Percentiles rank a stretch among this genome's conserved stretches.
Conservation (phyloP, 2,329 filamentous ascomycete species). For the Fusarium brachygibbosum region DNA sequence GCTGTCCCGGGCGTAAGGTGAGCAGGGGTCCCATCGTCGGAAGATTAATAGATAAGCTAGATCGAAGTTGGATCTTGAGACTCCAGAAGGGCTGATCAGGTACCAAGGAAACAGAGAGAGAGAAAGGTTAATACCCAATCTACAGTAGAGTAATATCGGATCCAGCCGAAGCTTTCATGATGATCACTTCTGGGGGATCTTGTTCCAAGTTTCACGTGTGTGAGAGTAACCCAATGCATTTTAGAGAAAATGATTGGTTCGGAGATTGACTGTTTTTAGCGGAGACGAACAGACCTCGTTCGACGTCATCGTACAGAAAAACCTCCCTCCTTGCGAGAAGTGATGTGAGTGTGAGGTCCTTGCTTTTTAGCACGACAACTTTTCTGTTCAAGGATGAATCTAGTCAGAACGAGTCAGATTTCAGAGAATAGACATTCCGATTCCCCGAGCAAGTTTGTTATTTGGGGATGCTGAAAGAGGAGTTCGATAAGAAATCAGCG, state of each 20-base stretch:
- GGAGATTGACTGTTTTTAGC: conserved; percentile 5
- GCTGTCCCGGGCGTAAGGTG: conserved; percentile 1
- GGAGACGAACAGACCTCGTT: conserved; percentile 8
- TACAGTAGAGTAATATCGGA: conserved; percentile 13
- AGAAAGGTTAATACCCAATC: conserved; percentile 37
- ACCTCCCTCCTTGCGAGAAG: not conserved
- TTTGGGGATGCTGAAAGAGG: not conserved
- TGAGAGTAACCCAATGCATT: conserved; percentile 6
- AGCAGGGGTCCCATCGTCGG: conserved; percentile 17
- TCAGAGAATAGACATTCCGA: not conserved
- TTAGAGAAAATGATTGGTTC: conserved; percentile 28
- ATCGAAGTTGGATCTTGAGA: conserved; percentile 18
- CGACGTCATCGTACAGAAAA: conserved; percentile 47
- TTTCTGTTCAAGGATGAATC: conserved; percentile 20
- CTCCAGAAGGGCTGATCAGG: conserved; percentile 27
- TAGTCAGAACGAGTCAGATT: conserved; percentile 5
- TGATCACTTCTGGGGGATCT: conserved; percentile 44
- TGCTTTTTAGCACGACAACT: conserved; percentile 29
- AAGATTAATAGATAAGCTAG: conserved; percentile 10
- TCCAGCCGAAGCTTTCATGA: conserved; percentile 39
- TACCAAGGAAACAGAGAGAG: conserved; percentile 13
- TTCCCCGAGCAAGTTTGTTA: conserved; percentile 12
- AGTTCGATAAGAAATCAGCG: too few relatives aligned
- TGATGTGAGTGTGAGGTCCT: conserved; percentile 29
- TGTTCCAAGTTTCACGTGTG: conserved; percentile 22